Conservation (phyloP, 495 filamentous ascomycete species). For the Aspergillus heteromorphus region DNA sequence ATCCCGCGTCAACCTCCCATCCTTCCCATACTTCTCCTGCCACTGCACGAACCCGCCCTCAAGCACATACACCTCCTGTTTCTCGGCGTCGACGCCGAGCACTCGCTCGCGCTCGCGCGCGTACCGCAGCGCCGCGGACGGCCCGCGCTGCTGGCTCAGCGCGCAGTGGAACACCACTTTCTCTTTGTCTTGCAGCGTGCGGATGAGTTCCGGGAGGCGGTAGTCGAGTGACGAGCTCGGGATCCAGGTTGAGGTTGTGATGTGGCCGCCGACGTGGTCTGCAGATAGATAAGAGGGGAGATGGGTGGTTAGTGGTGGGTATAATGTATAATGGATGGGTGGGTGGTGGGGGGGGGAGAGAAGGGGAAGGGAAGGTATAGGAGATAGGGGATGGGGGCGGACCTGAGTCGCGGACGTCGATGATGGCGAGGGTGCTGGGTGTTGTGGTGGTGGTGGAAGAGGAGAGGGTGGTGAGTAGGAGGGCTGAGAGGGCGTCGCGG, state of each 20-base stretch:
- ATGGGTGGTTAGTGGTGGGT: too few species aligned
- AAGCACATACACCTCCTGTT: conserved; percentile 74
- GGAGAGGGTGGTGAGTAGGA: conserved; percentile 30
- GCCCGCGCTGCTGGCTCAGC: conserved; percentile 76
- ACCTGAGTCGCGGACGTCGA: conserved; percentile 88
- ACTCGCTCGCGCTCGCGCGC: conserved; percentile 34
- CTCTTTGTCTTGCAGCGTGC: conserved; percentile 69
- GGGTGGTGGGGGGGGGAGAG: background rate
- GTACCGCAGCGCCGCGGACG: conserved; percentile 42
- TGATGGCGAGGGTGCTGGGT: conserved; percentile 57
- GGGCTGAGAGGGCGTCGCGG: conserved; percentile 53
- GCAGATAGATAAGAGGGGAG: too few species aligned
- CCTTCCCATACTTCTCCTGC: conserved; percentile 79
- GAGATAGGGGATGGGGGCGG: conserved; percentile 7
- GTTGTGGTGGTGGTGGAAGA: conserved; percentile 15
- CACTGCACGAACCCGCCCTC: conserved; percentile 85
- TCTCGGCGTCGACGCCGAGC: conserved; percentile 33
- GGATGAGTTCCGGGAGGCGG: conserved; percentile 73
- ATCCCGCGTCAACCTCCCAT: conserved; percentile 75
- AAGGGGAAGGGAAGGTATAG: background rate
- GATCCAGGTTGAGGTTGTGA: conserved; percentile 63
- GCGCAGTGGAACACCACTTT: conserved; percentile 93
- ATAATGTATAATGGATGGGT: background rate
- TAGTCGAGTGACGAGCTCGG: conserved; percentile 69
- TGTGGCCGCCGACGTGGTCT: conserved; percentile 95